A percentile compares a stretch with the other conserved stretches of the same genome.
Evolutionary conservation across 2,329 filamentous ascomycete species (phyloP).

Genomic region (Xylaria multiplex): DNA sequence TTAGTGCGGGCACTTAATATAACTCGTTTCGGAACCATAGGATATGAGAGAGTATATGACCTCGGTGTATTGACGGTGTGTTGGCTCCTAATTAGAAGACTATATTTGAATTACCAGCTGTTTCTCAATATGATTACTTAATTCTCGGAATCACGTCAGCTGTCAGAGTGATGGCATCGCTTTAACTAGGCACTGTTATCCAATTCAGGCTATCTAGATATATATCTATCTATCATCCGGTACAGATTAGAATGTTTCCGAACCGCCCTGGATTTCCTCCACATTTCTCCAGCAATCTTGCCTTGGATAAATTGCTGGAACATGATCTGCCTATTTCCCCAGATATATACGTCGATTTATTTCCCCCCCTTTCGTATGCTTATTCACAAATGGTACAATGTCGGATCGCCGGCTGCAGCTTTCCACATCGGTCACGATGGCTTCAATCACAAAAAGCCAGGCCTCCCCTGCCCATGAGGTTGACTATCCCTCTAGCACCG

Average conservation of each 20-base stretch:
- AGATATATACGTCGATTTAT: constrained; percentile 1
- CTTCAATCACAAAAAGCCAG: constrained; percentile 21
- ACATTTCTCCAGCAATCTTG: constrained; percentile 35
- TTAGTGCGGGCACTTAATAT: not conserved
- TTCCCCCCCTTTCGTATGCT: not conserved
- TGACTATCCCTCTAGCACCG: not conserved
- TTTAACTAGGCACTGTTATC: constrained; percentile 41
- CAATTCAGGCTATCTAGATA: constrained; percentile 10
- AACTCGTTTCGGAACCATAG: no score
- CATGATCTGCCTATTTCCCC: constrained; percentile 39
- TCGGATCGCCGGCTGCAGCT: constrained; percentile 20
- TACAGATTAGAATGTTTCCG: constrained; percentile 38
- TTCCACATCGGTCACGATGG: constrained; percentile 26
- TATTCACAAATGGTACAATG: not conserved
- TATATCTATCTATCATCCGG: constrained; percentile 27
- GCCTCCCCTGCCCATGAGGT: constrained; percentile 13
- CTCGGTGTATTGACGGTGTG: no score
- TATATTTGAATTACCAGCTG: not conserved
- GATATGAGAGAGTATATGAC: no score
- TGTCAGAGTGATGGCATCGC: constrained; percentile 1
- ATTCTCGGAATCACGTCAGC: constrained; percentile 7
- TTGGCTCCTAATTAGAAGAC: no score
- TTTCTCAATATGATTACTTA: constrained; percentile 8
- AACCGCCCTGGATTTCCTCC: constrained; percentile 36
- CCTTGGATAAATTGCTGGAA: constrained; percentile 42